These are phyloP conservation scores for Adenanthera pavonina DNA, from an alignment of 306 rosid species.

Conservation along the genomic window DNA sequence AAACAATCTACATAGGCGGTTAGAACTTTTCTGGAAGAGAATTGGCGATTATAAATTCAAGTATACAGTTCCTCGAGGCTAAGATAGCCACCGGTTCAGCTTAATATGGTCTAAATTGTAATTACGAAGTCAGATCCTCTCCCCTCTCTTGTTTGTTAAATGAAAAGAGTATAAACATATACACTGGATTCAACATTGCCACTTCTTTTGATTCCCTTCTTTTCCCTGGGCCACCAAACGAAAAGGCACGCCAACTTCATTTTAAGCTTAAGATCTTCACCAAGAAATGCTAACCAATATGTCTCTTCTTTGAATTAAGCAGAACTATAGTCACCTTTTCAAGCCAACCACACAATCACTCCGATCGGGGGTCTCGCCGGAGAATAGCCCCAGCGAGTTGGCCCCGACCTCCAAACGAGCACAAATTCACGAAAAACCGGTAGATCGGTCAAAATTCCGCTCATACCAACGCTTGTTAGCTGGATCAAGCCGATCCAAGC, in stretches of 20 bases:
- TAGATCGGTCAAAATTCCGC: conserved; percentile 58
- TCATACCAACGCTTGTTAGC: conserved; percentile 39
- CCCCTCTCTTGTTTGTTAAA: conserved; percentile 10
- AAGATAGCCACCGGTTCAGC: conserved; percentile 24
- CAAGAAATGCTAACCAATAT: not conserved
- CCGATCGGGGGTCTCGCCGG: conserved; percentile 36
- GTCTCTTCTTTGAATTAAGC: not conserved
- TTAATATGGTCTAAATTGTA: conserved; percentile 10
- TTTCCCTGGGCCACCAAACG: conserved; percentile 35
- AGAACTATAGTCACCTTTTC: not conserved
- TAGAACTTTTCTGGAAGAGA: conserved; percentile 2
- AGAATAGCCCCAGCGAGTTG: conserved; percentile 42
- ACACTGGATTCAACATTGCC: conserved; percentile 48
- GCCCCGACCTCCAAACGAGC: conserved; percentile 31
- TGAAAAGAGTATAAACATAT: conserved; percentile 28
- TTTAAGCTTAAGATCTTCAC: conserved; percentile 38
- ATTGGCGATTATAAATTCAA: conserved; percentile 16
- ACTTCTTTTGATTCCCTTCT: conserved; percentile 39
- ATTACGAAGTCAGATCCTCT: conserved; percentile 34
- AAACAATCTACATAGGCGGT: not conserved
- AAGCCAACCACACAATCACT: conserved; percentile 27
- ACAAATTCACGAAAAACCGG: conserved; percentile 33
- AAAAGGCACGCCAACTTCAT: conserved; percentile 31
- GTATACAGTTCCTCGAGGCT: not conserved
- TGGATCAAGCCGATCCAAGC: conserved; percentile 67